Evolutionary conservation across 1,284 basidiomycete species (phyloP), one percentile per base, ranked within the genome.

Genomic region (Trametes pubescens): DNA sequence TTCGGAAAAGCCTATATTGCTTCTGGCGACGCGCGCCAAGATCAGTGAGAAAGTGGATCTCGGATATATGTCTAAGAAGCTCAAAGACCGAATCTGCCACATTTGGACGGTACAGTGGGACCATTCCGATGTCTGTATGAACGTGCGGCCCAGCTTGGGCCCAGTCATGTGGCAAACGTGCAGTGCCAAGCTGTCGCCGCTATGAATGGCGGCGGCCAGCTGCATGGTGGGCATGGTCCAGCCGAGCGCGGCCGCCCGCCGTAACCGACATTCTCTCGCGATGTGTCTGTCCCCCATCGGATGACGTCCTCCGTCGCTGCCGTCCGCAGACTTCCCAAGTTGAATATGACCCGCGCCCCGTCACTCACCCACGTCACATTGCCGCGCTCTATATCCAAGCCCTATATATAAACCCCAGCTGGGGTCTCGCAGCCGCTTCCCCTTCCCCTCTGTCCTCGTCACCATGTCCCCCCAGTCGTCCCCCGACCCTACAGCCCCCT

Each of bases 101-200:
- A 57, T 61, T 55, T 55, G 61, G 65, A n/a, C 47, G 44, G 47
- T 18, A 44, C 35, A 56, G 53, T 26, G 44, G 34, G 52, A 44
- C 46, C 16, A 22, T 16, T 38, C 47, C 35, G 47, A 56, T 26
- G 59, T 52, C 43, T 18, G 35, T 29, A 48, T 38, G 51, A 54
- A 55, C 32, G 54, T 52, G 47, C 40, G 40, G 9, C 40, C 11
- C 37, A 38, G 14, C 11, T 4, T 8, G 43, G 44, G 44, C 47
- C 52, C 44, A 54, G 60, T 66, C 64, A 65, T 64, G 62, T 66
- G 67, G 38, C 62, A 48, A 68, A 58, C 64, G 60, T 68, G 61
- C 43, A 26, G n/a, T 22, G 37, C 10, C 14, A 21, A 18, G 26
- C 24, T 21, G n/a, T 48, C 7, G n/a, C 44, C 48, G 21, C 21